These are phyloP conservation scores for Ogataea methylovora DNA, from an alignment of 805 yeast species.

Conservation along the genomic window DNA sequence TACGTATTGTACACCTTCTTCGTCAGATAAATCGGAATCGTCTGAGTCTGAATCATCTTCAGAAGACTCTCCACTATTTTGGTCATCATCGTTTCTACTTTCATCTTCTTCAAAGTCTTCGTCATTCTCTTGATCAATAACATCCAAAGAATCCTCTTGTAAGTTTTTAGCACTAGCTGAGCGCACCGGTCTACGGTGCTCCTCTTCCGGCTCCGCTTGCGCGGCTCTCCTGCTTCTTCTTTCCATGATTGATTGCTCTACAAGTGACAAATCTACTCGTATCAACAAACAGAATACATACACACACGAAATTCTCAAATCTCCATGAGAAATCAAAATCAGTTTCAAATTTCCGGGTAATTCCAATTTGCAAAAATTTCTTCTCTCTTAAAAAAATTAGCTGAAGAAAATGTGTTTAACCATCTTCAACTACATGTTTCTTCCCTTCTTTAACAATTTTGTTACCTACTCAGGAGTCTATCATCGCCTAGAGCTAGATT, in stretches of 20 bases:
- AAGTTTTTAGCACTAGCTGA: too few species aligned
- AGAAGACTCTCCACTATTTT: constrained; percentile 5
- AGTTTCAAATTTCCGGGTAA: too few species aligned
- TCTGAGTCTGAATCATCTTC: constrained; percentile 11
- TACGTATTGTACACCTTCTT: constrained; percentile 7
- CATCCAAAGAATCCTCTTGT: background rate
- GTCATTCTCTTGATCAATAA: constrained; percentile 7
- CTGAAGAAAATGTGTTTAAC: background rate
- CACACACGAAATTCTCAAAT: too few species aligned
- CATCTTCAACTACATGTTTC: background rate
- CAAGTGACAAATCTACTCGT: too few species aligned
- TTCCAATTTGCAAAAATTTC: too few species aligned
- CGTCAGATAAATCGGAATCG: constrained; percentile 19
- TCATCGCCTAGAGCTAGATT: background rate
- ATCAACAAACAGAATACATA: too few species aligned
- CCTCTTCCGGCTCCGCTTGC: too few species aligned
- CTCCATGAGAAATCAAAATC: too few species aligned
- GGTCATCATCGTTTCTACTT: constrained; percentile 14
- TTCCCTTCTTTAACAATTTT: constrained; percentile 2
- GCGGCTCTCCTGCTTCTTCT: too few species aligned
- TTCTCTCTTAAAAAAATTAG: background rate
- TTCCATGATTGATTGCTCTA: too few species aligned
- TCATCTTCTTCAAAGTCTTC: constrained; percentile 12
- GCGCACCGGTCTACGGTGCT: too few species aligned
- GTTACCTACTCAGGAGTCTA: constrained; percentile 2